A percentile compares a stretch with the other conserved stretches of the same genome.
These are phyloP conservation scores for Sonneratia caseolaris DNA, from an alignment of 345 rosid species.

Conservation along the genomic window DNA sequence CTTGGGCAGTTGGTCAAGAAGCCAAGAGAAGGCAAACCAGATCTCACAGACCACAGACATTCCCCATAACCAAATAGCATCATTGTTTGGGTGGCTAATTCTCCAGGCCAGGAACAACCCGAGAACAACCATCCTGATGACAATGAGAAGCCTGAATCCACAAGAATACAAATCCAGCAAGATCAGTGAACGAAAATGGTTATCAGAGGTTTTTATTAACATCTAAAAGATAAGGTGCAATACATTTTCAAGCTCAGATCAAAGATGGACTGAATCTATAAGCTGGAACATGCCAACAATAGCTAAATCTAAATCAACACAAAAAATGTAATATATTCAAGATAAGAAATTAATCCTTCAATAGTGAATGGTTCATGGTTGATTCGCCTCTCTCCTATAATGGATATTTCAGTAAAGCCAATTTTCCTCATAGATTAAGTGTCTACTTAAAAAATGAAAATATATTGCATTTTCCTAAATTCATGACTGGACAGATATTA, in stretches of 20 bases:
- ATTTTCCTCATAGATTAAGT: no score
- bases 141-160: slow-evolving; percentile 62
- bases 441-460: neutral
- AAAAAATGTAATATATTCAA: neutral
- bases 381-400: neutral
- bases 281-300: neutral
- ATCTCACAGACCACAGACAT: slow-evolving; percentile 96
- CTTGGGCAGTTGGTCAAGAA: slow-evolving; percentile 96
- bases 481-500: neutral
- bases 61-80: slow-evolving; percentile 95
- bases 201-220: no score
- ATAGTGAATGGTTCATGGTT: neutral
- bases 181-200: neutral
- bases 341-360: neutral
- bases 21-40: slow-evolving; percentile 98
- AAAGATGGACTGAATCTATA: neutral
- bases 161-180: neutral
- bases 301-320: neutral
- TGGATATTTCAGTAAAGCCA: neutral
- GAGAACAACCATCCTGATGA: slow-evolving; percentile 60
- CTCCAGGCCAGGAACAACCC: slow-evolving; percentile 82
- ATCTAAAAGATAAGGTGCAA: neutral
- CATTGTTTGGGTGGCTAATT: slow-evolving; percentile 42
- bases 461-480: neutral
- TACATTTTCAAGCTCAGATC: neutral